phyloP scores from a whole-genome alignment of 371 early-diverging fungal genomes.

The Coemansia sp. region DNA sequence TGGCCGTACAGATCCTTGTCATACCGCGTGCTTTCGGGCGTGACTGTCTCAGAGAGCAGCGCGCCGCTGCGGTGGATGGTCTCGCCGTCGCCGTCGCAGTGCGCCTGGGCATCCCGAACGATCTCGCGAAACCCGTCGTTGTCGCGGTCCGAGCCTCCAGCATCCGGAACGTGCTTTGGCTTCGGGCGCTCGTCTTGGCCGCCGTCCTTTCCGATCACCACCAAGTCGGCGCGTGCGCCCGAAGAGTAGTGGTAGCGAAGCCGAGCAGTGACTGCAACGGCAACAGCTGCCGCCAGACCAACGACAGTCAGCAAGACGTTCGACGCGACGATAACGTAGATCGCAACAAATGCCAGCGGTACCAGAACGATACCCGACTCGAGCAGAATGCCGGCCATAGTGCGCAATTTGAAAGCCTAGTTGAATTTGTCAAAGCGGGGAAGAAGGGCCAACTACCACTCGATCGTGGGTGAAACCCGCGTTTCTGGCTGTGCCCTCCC shows the following conservation, averaged over 20 bases:
- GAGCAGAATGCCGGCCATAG: slow-evolving; percentile 43
- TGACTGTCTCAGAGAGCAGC: slow-evolving; percentile 32
- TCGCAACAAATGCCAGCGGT: slow-evolving; percentile 38
- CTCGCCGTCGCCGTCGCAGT: slow-evolving; percentile 33
- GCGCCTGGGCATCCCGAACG: slow-evolving; percentile 28
- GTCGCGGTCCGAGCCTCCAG: slow-evolving; percentile 4
- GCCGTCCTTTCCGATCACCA: slow-evolving; percentile 9
- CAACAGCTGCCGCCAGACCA: neutral
- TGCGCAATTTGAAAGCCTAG: neutral
- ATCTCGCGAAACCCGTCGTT: slow-evolving; percentile 33
- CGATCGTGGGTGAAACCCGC: neutral
- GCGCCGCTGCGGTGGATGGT: slow-evolving; percentile 34
- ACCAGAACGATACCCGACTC: slow-evolving; percentile 46
- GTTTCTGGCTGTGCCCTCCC: too few relatives aligned
- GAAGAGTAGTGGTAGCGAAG: slow-evolving; percentile 49
- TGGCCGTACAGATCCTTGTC: slow-evolving; percentile 38
- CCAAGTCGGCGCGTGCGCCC: slow-evolving; percentile 36
- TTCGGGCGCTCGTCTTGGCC: neutral
- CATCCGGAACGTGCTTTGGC: neutral
- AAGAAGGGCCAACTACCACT: too few relatives aligned
- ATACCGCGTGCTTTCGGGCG: slow-evolving; percentile 36
- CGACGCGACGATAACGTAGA: slow-evolving; percentile 37
- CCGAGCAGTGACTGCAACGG: slow-evolving; percentile 4
- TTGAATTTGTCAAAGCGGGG: too few relatives aligned
- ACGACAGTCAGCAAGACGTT: slow-evolving; percentile 35